Base-by-base conservation (phyloP, 345 rosid species). In the Populus ilicifolia region DNA sequence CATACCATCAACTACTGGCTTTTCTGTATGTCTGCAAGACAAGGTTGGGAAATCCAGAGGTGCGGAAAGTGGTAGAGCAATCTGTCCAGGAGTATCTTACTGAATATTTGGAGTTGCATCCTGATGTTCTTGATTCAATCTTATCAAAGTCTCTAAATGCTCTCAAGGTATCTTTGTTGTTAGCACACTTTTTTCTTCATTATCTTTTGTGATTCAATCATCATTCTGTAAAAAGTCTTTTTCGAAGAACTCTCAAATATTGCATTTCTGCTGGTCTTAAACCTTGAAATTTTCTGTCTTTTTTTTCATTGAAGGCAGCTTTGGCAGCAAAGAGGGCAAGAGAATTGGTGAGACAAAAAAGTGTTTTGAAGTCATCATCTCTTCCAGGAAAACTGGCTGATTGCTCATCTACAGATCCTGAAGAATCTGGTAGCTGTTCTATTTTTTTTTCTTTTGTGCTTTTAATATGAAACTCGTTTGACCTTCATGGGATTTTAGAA, bases 311-410 rank as follows among this genome's bases (percentile, higher is more conserved):
- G 35, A 83, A 96, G 99, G 99, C 99, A 75, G 99, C 99, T 82
- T 82, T 91, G 84, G 99, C 99, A 80, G 99, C 99, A 62, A 96
- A 96, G 81, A 92, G 90, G 84, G 99, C 99, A 27, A 91, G 98
- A 78, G 99, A 96, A 83, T 80, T 96, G 91, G 97, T 96, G 77
- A 86, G 98, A 69, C 91, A 89, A 70, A 96, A 96, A 86, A 85
- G 98, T 83, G 92, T 94, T 25, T 77, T 96, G 86, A 90, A 88
- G 86, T 88, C 96, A 73, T 94, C 99, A 61, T 91, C 99, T 76
- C 98, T 96, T 80, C 99, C 99, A 67, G 99, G 99, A 75, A 96
- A 96, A 87, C 85, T 96, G 70, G 91, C 99, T 82, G 99, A 96
- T 85, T 96, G 99, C 80, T 92, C 99, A 33, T 94, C 96, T 11